Conservation (phyloP, 2,329 filamentous ascomycete genomes). For the Alternaria dauci region DNA sequence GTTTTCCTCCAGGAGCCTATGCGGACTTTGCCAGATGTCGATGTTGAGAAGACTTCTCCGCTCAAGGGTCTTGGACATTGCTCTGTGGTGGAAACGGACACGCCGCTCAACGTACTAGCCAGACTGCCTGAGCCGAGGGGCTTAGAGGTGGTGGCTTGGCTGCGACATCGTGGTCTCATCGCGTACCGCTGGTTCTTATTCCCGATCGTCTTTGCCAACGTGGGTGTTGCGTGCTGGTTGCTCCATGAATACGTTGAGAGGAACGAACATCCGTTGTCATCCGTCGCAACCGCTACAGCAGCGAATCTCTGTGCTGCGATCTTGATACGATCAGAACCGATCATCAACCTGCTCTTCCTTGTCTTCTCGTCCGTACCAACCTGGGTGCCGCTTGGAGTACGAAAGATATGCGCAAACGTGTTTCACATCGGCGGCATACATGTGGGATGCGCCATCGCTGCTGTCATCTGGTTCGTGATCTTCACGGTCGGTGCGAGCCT, state of each 20-base stretch:
- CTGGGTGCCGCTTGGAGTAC: constrained; percentile 41
- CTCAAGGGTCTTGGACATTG: constrained; percentile 23
- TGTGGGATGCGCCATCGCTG: constrained; percentile 47
- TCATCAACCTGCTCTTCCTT: constrained; percentile 49
- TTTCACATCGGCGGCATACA: constrained; percentile 52
- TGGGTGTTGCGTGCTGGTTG: constrained; percentile 38
- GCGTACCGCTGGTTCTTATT: constrained; percentile 45
- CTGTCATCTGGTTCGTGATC: constrained; percentile 55
- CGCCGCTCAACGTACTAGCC: constrained; percentile 28
- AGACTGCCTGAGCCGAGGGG: constrained; percentile 36
- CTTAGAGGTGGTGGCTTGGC: constrained; percentile 41
- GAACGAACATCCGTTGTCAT: constrained; percentile 31
- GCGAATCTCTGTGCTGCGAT: constrained; percentile 48
- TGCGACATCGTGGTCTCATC: constrained; percentile 45
- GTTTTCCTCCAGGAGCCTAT: neutral
- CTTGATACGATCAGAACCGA: constrained; percentile 48
- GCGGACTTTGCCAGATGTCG: neutral
- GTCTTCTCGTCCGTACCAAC: constrained; percentile 47
- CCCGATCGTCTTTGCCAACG: constrained; percentile 38
- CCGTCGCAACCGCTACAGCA: constrained; percentile 50
- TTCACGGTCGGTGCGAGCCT: constrained; percentile 51
- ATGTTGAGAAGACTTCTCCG: constrained; percentile 21
- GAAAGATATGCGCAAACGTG: constrained; percentile 44
- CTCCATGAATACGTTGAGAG: constrained; percentile 32
- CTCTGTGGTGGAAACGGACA: constrained; percentile 15